phyloP scores from a whole-genome alignment of 169 alveolate genomes.

The Plasmodium blacklocki region DNA sequence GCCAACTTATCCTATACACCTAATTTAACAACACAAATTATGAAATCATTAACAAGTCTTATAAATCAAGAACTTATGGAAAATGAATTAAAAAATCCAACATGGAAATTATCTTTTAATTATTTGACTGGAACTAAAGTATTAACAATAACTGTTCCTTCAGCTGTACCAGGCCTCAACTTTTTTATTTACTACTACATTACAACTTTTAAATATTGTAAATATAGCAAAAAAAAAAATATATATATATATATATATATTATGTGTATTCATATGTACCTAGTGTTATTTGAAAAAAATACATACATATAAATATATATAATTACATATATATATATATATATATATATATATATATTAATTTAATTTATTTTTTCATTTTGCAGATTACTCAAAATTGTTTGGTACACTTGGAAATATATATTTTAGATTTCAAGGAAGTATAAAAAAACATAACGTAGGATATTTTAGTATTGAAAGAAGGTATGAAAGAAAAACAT shows the following conservation, averaged over 20 bases:
- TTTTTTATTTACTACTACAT: constrained; percentile 21
- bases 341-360: background rate
- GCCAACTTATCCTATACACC: background rate
- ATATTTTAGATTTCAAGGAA: constrained; percentile 12
- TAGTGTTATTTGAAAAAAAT: background rate
- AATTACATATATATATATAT: too few species aligned
- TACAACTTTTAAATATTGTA: constrained; percentile 30
- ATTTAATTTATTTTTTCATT: constrained; percentile 2
- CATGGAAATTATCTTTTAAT: constrained; percentile 46
- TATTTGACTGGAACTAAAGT: constrained; percentile 25
- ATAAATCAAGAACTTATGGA: background rate
- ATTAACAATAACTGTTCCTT: constrained; percentile 11
- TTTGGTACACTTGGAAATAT: constrained; percentile 38
- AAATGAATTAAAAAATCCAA: constrained; percentile 12
- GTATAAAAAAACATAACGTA: constrained; percentile 16
- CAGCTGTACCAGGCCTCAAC: constrained; percentile 34
- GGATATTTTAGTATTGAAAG: constrained; percentile 42
- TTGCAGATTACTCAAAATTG: constrained; percentile 37
- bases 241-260: too few species aligned
- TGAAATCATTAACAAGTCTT: constrained; percentile 8
- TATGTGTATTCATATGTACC: constrained; percentile 16
- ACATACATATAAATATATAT: too few species aligned
- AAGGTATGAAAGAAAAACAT: background rate
- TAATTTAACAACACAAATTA: constrained; percentile 8
- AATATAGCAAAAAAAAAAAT: background rate